These are phyloP conservation scores for Mortierella polycephala DNA, from an alignment of 371 early-diverging fungal genomes.

Conservation along the genomic window DNA sequence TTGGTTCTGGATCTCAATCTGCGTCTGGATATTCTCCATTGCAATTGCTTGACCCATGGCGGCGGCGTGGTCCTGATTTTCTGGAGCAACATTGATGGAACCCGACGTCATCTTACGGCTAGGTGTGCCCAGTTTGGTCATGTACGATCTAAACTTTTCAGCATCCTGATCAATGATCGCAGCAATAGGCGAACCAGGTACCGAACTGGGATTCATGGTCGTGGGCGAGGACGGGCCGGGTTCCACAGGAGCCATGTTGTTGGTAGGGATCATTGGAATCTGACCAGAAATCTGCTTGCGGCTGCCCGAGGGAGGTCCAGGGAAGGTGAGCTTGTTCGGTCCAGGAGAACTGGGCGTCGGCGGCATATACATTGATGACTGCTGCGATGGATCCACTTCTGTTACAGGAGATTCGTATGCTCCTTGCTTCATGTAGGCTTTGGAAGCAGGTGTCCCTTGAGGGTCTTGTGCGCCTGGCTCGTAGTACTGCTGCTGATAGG, in stretches of 20 bases:
- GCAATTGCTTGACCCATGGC: conserved; percentile 46
- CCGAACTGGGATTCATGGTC: background rate
- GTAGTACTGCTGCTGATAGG: background rate
- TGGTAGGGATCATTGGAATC: conserved; percentile 15
- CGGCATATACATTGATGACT: background rate
- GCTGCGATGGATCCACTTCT: conserved; percentile 8
- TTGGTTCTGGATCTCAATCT: conserved; percentile 36
- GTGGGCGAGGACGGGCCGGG: conserved; percentile 13
- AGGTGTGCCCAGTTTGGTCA: conserved; percentile 34
- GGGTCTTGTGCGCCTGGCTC: conserved; percentile 12
- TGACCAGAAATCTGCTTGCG: conserved; percentile 34
- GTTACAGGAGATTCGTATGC: background rate
- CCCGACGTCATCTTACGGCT: conserved; percentile 20
- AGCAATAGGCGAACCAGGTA: conserved; percentile 37
- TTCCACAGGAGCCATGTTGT: background rate
- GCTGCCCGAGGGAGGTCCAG: conserved; percentile 3
- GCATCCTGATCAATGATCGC: conserved; percentile 53
- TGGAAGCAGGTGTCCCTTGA: conserved; percentile 1
- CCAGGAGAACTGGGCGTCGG: conserved; percentile 18
- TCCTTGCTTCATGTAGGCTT: conserved; percentile 5
- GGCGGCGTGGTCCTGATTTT: conserved; percentile 29
- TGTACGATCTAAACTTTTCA: conserved; percentile 45
- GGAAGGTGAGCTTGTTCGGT: conserved; percentile 16
- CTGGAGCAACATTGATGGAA: conserved; percentile 8
- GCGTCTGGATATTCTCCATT: conserved; percentile 46